Evolutionary conservation across 2,329 filamentous ascomycete species (phyloP), one percentile per base, ranked within the genome.

Genomic region (Fusarium sp.): DNA sequence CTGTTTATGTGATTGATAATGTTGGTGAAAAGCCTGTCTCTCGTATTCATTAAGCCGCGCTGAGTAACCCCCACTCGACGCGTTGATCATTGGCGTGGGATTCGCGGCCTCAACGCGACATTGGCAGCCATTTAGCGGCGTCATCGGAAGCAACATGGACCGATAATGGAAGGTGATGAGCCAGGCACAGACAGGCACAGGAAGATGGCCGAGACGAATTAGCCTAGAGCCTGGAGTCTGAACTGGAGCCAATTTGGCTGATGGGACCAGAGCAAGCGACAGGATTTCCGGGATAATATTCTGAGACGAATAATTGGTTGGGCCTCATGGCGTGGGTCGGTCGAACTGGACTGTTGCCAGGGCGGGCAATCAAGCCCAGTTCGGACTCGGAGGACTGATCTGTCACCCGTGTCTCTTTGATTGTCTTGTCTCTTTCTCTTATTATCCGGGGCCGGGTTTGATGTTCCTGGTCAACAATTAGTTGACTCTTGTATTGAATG

Each of bases 41-140:
- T 52, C 48, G 48, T 52, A 52, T 52, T 52, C 48, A 32, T 52
- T 52, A 20, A 52, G 23, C 20, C 14, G 32, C 34, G 56, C 56
- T 23, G 20, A 45, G 41, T 45, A 25, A 34, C 16, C 30, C 10
- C 25, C 60, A 60, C 52, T 56, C 39, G 54, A 63, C 72, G 64
- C 57, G 72, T 72, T 34, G 18, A 39, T 27, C 13, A 23, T 34
- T 63, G 58, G 72, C 72, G 65, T 70, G 6, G 37, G 16, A 66
- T 64, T 75, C 58, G 68, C 48, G 72, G 35, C 65, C 16, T 34
- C 48, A 56, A 43, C 45, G 61, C 61, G 61, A 64, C 32, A 41
- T 20, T 39, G 25, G 14, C 37, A 23, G 34, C 16, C 41, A 14
- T 25, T 50, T 50, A 23, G 58, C 50, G 48, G 60, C 60, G 52